Evolutionary conservation across 208 protist genomes (phyloP).

Genomic region (Lotmaria passim): DNA sequence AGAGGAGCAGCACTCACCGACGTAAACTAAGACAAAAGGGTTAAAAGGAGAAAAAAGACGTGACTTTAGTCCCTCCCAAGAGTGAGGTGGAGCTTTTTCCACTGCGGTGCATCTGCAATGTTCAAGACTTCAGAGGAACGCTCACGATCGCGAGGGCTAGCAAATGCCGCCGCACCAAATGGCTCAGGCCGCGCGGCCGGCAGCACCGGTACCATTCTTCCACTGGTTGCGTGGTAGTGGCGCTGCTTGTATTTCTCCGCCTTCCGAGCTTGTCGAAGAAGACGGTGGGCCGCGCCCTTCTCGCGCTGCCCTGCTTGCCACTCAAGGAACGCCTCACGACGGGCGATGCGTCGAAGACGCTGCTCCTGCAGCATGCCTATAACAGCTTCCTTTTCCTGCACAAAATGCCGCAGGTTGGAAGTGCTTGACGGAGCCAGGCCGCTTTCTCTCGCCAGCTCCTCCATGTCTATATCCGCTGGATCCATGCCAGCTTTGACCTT

Average conservation of each 20-base stretch:
- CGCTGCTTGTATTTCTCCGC: slow-evolving; percentile 79
- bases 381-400: slow-evolving; percentile 46
- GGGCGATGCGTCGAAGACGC: slow-evolving; percentile 54
- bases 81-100: slow-evolving; percentile 2
- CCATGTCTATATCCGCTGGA: slow-evolving; percentile 44
- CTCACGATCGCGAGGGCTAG: neutral
- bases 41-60: no score
- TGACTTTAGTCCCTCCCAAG: neutral
- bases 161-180: neutral
- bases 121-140: neutral
- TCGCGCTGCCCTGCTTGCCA: slow-evolving; percentile 89
- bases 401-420: slow-evolving; percentile 27
- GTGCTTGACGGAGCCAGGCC: slow-evolving; percentile 35
- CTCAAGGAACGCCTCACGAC: slow-evolving; percentile 76
- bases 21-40: neutral
- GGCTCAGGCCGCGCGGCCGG: neutral
- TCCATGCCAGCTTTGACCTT: slow-evolving; percentile 40
- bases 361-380: slow-evolving; percentile 65
- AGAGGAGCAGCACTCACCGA: neutral
- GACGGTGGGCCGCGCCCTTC: slow-evolving; percentile 81
- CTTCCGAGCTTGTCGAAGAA: slow-evolving; percentile 65
- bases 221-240: slow-evolving; percentile 70
- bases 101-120: neutral
- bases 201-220: slow-evolving; percentile 58
- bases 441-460: slow-evolving; percentile 43